These are phyloP conservation scores for Spathaspora hagerdaliae DNA, from an alignment of 805 yeast species.

Conservation along the genomic window DNA sequence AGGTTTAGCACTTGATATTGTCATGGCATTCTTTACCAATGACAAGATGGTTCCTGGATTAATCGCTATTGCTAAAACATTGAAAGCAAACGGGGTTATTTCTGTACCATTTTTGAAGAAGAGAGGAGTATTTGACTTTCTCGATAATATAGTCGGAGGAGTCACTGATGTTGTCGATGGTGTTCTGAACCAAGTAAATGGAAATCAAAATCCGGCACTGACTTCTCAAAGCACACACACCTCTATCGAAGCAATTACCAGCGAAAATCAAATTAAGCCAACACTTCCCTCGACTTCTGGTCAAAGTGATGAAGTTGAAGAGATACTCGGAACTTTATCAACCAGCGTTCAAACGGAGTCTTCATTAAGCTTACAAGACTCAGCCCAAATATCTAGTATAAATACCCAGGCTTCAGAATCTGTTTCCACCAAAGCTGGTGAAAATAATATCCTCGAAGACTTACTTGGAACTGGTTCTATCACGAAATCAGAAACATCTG, in stretches of 20 bases:
- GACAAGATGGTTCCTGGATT: slow-evolving; percentile 6
- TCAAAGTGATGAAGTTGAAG: not conserved
- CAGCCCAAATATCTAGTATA: not conserved
- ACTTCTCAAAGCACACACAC: too few relatives aligned
- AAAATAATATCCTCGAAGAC: too few relatives aligned
- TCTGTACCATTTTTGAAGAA: slow-evolving; percentile 1
- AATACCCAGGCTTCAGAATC: not conserved
- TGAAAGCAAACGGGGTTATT: slow-evolving; percentile 7
- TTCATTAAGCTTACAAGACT: not conserved
- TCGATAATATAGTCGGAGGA: slow-evolving; percentile 5
- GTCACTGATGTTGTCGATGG: slow-evolving; percentile 1
- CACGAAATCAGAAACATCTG: not conserved
- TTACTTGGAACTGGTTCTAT: not conserved
- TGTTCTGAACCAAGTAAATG: not conserved
- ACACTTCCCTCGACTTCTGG: not conserved
- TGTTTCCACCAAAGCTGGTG: not conserved
- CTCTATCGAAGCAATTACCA: not conserved
- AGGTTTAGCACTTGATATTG: slow-evolving; percentile 10
- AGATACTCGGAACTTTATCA: too few relatives aligned
- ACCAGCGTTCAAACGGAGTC: not conserved
- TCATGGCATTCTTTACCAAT: slow-evolving; percentile 9
- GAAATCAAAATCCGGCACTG: not conserved
- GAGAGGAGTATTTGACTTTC: slow-evolving; percentile 7
- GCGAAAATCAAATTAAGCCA: not conserved
- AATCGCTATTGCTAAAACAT: slow-evolving; percentile 3